Evolutionary conservation across 2,329 filamentous ascomycete species (phyloP).

Genomic region (Colletotrichum sp.): DNA sequence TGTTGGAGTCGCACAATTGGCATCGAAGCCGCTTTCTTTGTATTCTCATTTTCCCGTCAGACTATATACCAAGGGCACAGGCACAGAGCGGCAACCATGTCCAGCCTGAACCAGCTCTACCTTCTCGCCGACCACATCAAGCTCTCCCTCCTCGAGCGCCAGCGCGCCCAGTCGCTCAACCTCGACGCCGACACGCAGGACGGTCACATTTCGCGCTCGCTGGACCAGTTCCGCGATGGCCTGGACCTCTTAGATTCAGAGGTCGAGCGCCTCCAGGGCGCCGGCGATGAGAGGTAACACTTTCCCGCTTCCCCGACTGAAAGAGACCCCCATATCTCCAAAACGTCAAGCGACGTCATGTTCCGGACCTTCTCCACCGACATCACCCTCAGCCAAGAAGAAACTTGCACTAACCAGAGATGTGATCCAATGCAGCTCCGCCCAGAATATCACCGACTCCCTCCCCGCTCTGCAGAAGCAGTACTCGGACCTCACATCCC

Average conservation of each 20-base stretch:
- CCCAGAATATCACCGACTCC: slow-evolving; percentile 62
- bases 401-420: background rate
- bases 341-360: background rate
- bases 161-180: slow-evolving; percentile 81
- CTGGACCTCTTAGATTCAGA: slow-evolving; percentile 72
- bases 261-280: slow-evolving; percentile 65
- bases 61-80: background rate
- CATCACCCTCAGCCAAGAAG: background rate
- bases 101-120: slow-evolving; percentile 77
- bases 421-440: slow-evolving; percentile 38
- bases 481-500: slow-evolving; percentile 75
- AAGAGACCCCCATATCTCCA: background rate
- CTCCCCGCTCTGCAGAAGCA: slow-evolving; percentile 74
- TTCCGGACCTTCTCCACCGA: background rate
- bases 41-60: background rate
- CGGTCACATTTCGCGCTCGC: slow-evolving; percentile 83
- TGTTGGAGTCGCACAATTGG: background rate
- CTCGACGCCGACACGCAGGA: slow-evolving; percentile 83
- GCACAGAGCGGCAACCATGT: slow-evolving; percentile 42
- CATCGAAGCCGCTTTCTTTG: background rate
- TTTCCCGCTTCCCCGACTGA: background rate
- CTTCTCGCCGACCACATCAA: slow-evolving; percentile 97
- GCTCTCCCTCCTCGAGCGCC: slow-evolving; percentile 88
- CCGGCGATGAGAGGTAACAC: slow-evolving; percentile 66
- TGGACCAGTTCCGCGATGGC: slow-evolving; percentile 85